Percentiles rank a stretch among this genome's conserved stretches.
Conservation (phyloP, 2,329 filamentous ascomycete species). For the Clarireedia homoeocarpa region DNA sequence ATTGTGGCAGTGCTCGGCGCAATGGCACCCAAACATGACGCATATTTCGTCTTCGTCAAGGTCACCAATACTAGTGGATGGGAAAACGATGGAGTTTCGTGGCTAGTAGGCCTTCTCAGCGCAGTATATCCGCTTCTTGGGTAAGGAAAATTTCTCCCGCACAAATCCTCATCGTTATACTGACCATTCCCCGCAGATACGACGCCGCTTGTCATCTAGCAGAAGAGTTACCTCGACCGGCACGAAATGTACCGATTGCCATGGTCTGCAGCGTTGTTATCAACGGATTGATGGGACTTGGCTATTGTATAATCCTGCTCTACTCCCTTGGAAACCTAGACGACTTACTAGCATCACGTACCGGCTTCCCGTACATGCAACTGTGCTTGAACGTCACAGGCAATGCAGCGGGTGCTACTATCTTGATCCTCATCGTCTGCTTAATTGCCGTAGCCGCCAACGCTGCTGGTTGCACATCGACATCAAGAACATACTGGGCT, state of each 20-base stretch:
- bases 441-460: conserved; percentile 41
- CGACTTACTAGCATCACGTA: conserved; percentile 33
- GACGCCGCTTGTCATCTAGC: conserved; percentile 39
- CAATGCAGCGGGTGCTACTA: background rate
- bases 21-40: conserved; percentile 37
- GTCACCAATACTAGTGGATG: conserved; percentile 40
- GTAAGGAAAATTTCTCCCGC: background rate
- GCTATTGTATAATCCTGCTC: conserved; percentile 35
- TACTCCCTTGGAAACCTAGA: conserved; percentile 36
- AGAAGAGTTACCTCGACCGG: conserved; percentile 39
- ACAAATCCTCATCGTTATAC: background rate
- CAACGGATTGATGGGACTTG: conserved; percentile 39
- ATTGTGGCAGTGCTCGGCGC: conserved; percentile 32
- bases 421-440: background rate
- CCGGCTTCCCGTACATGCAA: conserved; percentile 39
- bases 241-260: conserved; percentile 34
- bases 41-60: conserved; percentile 36
- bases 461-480: conserved; percentile 37
- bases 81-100: conserved; percentile 37
- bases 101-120: conserved; percentile 38
- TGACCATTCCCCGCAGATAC: conserved; percentile 22
- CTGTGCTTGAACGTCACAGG: conserved; percentile 36
- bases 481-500: conserved; percentile 35
- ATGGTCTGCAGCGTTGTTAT: conserved; percentile 37
- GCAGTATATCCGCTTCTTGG: conserved; percentile 34